These are phyloP conservation scores for Chaetomiaceae sp. DNA, from an alignment of 2,329 filamentous ascomycete species.

Conservation along the genomic window DNA sequence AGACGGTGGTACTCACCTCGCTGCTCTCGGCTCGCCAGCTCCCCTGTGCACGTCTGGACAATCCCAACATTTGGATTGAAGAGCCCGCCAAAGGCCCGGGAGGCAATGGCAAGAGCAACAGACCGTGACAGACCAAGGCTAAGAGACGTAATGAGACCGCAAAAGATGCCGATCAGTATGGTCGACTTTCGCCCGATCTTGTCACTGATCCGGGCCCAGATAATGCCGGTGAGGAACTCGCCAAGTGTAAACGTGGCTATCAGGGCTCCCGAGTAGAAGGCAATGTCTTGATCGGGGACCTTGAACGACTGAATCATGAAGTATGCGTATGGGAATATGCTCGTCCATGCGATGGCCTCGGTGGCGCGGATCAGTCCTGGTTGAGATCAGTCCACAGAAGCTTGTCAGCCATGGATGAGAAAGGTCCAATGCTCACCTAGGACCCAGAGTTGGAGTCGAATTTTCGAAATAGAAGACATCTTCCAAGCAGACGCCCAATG, in stretches of 20 bases:
- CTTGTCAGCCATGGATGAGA: neutral
- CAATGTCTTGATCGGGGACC: conserved; percentile 9
- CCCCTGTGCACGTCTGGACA: conserved; percentile 13
- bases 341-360: conserved; percentile 15
- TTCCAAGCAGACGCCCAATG: neutral
- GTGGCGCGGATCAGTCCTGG: conserved; percentile 13
- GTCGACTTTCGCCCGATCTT: conserved; percentile 12
- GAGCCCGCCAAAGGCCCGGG: conserved; percentile 11
- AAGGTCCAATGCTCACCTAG: conserved; percentile 2
- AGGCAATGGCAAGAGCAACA: conserved; percentile 5
- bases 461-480: conserved; percentile 10
- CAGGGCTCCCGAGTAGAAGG: conserved; percentile 8
- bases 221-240: conserved; percentile 14
- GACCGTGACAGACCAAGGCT: conserved; percentile 6
- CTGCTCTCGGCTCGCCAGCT: conserved; percentile 14
- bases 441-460: conserved; percentile 13
- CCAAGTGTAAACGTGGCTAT: conserved; percentile 10
- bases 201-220: conserved; percentile 16
- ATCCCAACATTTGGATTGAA: conserved; percentile 17
- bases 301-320: conserved; percentile 14
- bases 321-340: conserved; percentile 17
- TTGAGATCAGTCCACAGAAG: neutral
- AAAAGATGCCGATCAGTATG: neutral
- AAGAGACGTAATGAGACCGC: neutral
- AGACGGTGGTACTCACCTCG: conserved; percentile 1